phyloP scores from a whole-genome alignment of 176 grass and related monocot species.

The Olyra latifolia region DNA sequence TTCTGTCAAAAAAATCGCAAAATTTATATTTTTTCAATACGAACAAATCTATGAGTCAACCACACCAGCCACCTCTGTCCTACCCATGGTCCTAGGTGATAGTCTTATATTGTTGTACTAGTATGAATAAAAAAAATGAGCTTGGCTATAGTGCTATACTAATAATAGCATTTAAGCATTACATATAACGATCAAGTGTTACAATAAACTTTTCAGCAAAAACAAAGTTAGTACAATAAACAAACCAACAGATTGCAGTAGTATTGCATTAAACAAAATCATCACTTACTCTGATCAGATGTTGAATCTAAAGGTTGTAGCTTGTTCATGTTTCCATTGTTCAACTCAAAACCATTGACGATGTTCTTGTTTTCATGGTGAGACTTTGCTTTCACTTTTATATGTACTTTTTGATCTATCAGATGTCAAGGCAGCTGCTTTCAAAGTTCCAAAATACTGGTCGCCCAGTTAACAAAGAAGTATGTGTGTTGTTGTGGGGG shows the following conservation, averaged over 20 bases:
- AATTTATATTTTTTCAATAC: not conserved
- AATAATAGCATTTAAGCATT: slow-evolving; percentile 4
- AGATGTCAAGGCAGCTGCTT: slow-evolving; percentile 46
- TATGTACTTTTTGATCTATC: slow-evolving; percentile 46
- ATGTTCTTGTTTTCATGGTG: slow-evolving; percentile 33
- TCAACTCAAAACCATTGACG: slow-evolving; percentile 42
- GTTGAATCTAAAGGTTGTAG: slow-evolving; percentile 17
- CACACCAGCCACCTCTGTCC: not conserved
- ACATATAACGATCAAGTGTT: not conserved
- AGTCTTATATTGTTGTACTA: not conserved
- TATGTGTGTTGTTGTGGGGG: too few relatives aligned
- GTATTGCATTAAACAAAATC: slow-evolving; percentile 7
- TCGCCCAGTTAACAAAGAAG: not conserved
- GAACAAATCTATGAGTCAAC: not conserved
- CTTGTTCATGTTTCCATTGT: slow-evolving; percentile 32
- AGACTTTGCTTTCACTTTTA: slow-evolving; percentile 50
- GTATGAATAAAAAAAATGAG: slow-evolving; percentile 5
- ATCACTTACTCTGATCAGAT: slow-evolving; percentile 43
- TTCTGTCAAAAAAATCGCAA: not conserved
- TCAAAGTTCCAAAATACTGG: not conserved
- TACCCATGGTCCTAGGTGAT: slow-evolving; percentile 12
- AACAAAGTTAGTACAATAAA: slow-evolving; percentile 14
- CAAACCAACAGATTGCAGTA: not conserved
- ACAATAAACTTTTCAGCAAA: slow-evolving; percentile 19
- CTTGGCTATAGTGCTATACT: not conserved